Base-by-base conservation (phyloP, 78 protist genomes). In the Dictyostelium purpureum region DNA sequence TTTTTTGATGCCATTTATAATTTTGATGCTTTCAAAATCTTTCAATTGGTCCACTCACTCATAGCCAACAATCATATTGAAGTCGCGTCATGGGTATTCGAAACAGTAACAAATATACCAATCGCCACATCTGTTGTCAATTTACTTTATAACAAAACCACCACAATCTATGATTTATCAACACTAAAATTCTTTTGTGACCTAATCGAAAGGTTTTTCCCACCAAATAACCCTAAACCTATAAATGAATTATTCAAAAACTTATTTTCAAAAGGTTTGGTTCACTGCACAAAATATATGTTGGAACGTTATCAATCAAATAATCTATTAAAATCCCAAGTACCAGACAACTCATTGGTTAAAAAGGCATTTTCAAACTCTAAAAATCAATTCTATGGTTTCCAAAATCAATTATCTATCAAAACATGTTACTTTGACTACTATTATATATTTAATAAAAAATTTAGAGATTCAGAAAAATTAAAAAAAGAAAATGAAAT, bases 391-490 rank as follows among this genome's bases (percentile, higher is more conserved):
- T 63, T 33, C 43, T 63, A 12, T 63, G 71, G 71, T 63, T 63
- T 63, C 38, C 28, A 63, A 28, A 63, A 63, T 33, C 71, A 63
- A 63, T 33, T 63, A 0, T 28, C 71, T 33, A 63, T 33, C 33
- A 63, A 63, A 63, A 63, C 71, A 16, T 31, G 71, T 63, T 63
- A 63, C 38, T 63, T 63, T 33, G 71, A 63, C 16, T 16, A 63
- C 16, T 63, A 12, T 31, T 33, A 63, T 16, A 63, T 18, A 33
- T 63, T 63, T 63, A 63, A 63, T 63, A 31, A 6, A 47, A 47
- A 47, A 47, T 47, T 47, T 47, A 47, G n/a, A n/a, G n/a, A n/a
- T n/a, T n/a, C n/a, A n/a, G n/a, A n/a, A n/a, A n/a, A n/a, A n/a
- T n/a, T n/a, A n/a, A n/a, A n/a, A n/a, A n/a, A n/a, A n/a, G n/a